A percentile compares a stretch with the other conserved stretches of the same genome.
These are phyloP conservation scores for Flagelloscypha sp. DNA, from an alignment of 768 basidiomycete species.

Conservation along the genomic window DNA sequence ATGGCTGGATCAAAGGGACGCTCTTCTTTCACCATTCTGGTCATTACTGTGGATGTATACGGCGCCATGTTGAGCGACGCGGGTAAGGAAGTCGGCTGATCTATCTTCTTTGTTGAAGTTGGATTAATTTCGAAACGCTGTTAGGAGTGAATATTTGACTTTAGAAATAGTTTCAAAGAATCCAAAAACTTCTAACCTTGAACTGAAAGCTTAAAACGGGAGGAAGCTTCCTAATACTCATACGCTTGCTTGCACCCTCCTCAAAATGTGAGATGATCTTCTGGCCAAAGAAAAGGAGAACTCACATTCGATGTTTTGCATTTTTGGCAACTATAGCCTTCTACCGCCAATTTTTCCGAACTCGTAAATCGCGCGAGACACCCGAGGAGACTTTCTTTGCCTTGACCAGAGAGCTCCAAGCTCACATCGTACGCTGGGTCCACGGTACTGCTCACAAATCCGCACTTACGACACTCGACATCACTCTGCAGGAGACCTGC, in stretches of 20 bases:
- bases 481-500: slow-evolving; percentile 83
- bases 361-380: slow-evolving; percentile 69
- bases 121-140: slow-evolving; percentile 91
- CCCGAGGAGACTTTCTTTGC: slow-evolving; percentile 30
- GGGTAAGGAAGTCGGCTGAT: slow-evolving; percentile 75
- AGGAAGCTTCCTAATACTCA: slow-evolving; percentile 80
- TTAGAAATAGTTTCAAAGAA: slow-evolving; percentile 3
- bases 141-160: not conserved
- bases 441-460: slow-evolving; percentile 64
- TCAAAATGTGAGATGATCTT: no score
- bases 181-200: slow-evolving; percentile 51
- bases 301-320: slow-evolving; percentile 66
- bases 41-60: slow-evolving; percentile 63
- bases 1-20: slow-evolving; percentile 14
- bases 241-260: slow-evolving; percentile 74
- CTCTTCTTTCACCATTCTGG: slow-evolving; percentile 39
- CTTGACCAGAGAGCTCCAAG: slow-evolving; percentile 64
- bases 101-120: slow-evolving; percentile 74
- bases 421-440: slow-evolving; percentile 92
- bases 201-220: slow-evolving; percentile 91
- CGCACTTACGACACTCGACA: slow-evolving; percentile 81
- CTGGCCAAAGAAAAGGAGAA: no score
- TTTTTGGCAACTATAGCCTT: slow-evolving; percentile 77
- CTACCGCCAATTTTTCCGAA: slow-evolving; percentile 73
- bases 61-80: slow-evolving; percentile 82